Evolutionary conservation across 2,329 filamentous ascomycete species (phyloP).

Genomic region (Sporothrix luriei): DNA sequence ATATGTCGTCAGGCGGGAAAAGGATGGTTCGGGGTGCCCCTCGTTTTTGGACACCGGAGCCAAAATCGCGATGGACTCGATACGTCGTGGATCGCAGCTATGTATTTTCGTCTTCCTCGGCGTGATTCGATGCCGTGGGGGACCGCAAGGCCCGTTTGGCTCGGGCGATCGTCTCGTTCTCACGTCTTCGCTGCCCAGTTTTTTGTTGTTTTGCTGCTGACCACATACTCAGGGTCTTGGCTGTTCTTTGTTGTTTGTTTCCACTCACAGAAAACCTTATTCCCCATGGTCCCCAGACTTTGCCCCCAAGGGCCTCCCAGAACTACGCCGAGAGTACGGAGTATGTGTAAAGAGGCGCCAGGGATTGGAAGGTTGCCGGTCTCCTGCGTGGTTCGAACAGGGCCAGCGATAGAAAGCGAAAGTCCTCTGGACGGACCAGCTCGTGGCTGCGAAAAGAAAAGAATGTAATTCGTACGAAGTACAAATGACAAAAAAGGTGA

Average conservation of each 20-base stretch:
- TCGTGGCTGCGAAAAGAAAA: neutral
- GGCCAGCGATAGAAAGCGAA: neutral
- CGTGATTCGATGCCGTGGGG: neutral
- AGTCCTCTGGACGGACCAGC: neutral
- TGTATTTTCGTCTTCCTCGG: slow-evolving; percentile 17
- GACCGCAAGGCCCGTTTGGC: neutral
- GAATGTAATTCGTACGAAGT: too few species aligned
- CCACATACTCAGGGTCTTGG: too few species aligned
- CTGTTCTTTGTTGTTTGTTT: neutral
- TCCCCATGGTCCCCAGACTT: slow-evolving; percentile 11
- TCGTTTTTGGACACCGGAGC: too few species aligned
- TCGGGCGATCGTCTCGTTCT: neutral
- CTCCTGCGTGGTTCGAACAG: neutral
- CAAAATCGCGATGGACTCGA: neutral
- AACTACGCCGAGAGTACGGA: slow-evolving; percentile 8
- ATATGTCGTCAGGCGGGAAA: too few species aligned
- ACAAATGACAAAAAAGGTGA: neutral
- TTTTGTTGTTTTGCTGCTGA: slow-evolving; percentile 10
- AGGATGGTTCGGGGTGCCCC: too few species aligned
- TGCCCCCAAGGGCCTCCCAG: slow-evolving; percentile 15
- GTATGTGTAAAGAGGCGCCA: neutral
- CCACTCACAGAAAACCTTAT: slow-evolving; percentile 12
- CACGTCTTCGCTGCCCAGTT: slow-evolving; percentile 13
- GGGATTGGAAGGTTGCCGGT: neutral
- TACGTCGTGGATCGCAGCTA: neutral